Evolutionary conservation across 2,329 filamentous ascomycete genomes (phyloP).

Genomic region (Alternaria solani): DNA sequence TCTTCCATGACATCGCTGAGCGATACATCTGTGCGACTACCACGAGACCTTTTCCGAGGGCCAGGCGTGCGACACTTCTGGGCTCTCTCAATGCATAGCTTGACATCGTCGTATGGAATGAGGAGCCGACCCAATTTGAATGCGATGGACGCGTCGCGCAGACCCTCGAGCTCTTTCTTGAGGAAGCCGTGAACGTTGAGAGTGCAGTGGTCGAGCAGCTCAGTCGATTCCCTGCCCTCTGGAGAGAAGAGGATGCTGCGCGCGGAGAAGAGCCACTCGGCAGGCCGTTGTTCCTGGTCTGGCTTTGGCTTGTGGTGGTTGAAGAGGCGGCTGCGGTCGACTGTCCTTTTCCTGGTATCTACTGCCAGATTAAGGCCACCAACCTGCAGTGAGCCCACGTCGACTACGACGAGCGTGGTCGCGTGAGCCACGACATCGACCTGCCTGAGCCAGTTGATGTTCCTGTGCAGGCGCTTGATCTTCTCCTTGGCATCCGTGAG

Average conservation of each 20-base stretch:
- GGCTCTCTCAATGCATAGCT: conserved; percentile 66
- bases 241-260: conserved; percentile 89
- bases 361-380: conserved; percentile 86
- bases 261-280: conserved; percentile 91
- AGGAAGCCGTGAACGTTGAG: conserved; percentile 92
- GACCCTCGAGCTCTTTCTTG: conserved; percentile 82
- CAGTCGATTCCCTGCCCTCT: conserved; percentile 82
- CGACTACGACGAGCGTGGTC: conserved; percentile 76
- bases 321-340: conserved; percentile 88
- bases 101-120: conserved; percentile 87
- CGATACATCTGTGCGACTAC: conserved; percentile 64
- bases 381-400: conserved; percentile 84
- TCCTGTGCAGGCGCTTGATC: conserved; percentile 84
- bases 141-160: conserved; percentile 88
- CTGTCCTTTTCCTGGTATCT: conserved; percentile 89
- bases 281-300: conserved; percentile 72
- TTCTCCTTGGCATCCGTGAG: conserved; percentile 82
- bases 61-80: conserved; percentile 53
- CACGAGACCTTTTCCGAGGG: conserved; percentile 26
- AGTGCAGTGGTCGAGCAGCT: conserved; percentile 86
- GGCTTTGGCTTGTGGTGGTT: conserved; percentile 64
- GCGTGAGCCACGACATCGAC: conserved; percentile 88
- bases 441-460: conserved; percentile 87
- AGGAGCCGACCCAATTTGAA: conserved; percentile 91
- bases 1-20: conserved; percentile 79